Percentiles rank a stretch among this genome's conserved stretches.
These are phyloP conservation scores for Fusarium ramigenum DNA, from an alignment of 2,329 filamentous ascomycete genomes.

Conservation along the genomic window DNA sequence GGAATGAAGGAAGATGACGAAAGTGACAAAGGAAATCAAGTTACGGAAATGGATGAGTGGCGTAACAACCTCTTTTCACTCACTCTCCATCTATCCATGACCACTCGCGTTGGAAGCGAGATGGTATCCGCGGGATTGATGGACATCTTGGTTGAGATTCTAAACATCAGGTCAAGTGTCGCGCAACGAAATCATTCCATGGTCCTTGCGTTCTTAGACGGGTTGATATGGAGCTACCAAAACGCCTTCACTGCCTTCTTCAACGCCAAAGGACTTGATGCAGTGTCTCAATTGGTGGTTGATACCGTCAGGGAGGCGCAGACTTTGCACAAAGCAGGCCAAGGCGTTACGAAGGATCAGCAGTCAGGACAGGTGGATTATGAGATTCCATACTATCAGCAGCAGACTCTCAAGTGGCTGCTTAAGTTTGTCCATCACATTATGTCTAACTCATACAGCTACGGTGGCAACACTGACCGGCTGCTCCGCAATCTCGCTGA, in stretches of 20 bases:
- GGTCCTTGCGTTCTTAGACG: constrained; percentile 88
- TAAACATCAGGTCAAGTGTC: constrained; percentile 82
- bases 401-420: constrained; percentile 91
- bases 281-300: constrained; percentile 87
- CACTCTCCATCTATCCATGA: constrained; percentile 80
- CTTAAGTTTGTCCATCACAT: constrained; percentile 97
- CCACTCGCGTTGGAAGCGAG: constrained; percentile 78
- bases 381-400: constrained; percentile 89
- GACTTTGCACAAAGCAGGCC: constrained; percentile 70
- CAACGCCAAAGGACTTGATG: constrained; percentile 83
- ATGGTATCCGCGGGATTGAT: constrained; percentile 91
- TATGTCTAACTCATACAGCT: constrained; percentile 78
- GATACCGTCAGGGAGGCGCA: constrained; percentile 79
- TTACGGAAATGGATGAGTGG: constrained; percentile 84
- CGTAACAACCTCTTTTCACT: constrained; percentile 90
- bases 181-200: constrained; percentile 86
- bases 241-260: constrained; percentile 87
- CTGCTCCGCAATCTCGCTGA: constrained; percentile 93
- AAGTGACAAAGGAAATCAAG: constrained; percentile 65
- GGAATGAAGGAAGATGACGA: constrained; percentile 72
- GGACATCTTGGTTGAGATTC: constrained; percentile 87
- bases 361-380: constrained; percentile 92
- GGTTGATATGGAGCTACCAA: constrained; percentile 83
- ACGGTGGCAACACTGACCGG: constrained; percentile 85
- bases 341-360: constrained; percentile 73